phyloP scores from a whole-genome alignment of 164 flowering plant genomes.

The Litsea cubeba region DNA sequence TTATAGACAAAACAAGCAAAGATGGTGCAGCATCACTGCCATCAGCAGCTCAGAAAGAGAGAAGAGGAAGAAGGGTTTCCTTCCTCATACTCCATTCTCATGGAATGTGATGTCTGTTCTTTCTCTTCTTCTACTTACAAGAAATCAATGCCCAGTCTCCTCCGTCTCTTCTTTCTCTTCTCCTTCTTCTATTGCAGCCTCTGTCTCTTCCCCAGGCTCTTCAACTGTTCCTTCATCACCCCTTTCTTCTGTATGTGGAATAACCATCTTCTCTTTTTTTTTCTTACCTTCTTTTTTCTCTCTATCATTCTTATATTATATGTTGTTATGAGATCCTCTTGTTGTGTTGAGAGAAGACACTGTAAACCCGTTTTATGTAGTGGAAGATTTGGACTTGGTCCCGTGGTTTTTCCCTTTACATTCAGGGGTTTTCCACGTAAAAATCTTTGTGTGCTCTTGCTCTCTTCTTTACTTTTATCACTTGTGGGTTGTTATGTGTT shows the following conservation, averaged over 20 bases:
- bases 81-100: slow-evolving; percentile 15
- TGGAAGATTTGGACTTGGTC: too few relatives aligned
- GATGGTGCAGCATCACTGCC: slow-evolving; percentile 55
- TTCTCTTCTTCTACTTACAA: slow-evolving; percentile 40
- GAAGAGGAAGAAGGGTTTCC: neutral
- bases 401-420: too few relatives aligned
- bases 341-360: too few relatives aligned
- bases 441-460: too few relatives aligned
- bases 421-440: too few relatives aligned
- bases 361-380: too few relatives aligned
- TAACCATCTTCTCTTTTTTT: neutral
- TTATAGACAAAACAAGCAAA: neutral
- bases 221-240: slow-evolving; percentile 22
- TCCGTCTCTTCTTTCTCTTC: slow-evolving; percentile 43
- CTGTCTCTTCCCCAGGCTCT: slow-evolving; percentile 39
- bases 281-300: neutral
- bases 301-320: neutral
- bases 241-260: slow-evolving; percentile 39
- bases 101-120: slow-evolving; percentile 35
- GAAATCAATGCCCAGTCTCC: slow-evolving; percentile 49
- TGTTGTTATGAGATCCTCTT: too few relatives aligned
- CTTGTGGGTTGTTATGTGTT: too few relatives aligned
- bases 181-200: slow-evolving; percentile 53
- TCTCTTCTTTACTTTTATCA: too few relatives aligned
- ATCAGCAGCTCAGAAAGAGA: slow-evolving; percentile 28